Conservation (phyloP, 2,329 filamentous ascomycete species). For the Ophiostoma novo-ulmi region DNA sequence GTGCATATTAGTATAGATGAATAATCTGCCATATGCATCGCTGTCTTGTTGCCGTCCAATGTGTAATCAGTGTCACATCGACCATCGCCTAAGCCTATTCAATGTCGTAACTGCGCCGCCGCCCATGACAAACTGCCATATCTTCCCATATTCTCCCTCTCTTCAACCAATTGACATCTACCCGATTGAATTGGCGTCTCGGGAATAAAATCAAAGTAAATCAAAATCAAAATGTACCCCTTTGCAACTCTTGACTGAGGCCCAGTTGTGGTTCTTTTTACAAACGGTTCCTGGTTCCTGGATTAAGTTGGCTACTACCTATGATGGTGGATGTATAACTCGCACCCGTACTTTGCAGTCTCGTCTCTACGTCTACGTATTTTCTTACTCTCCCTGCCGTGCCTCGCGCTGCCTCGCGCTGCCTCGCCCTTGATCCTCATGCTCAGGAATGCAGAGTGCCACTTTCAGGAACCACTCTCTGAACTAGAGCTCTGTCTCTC, state of each 20-base stretch:
- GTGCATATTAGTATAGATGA: not conserved
- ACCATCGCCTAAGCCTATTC: not conserved
- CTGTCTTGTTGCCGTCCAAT: not conserved
- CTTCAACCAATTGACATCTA: not conserved
- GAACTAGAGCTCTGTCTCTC: not conserved
- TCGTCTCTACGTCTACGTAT: not conserved
- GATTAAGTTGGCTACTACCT: not conserved
- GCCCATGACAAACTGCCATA: not conserved
- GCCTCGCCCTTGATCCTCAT: slow-evolving; percentile 10
- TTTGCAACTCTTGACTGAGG: not conserved
- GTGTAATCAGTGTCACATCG: not conserved
- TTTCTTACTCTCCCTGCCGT: not conserved
- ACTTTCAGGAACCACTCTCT: slow-evolving; percentile 7
- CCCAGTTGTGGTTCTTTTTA: not conserved
- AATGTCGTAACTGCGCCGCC: not conserved
- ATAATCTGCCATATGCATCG: not conserved
- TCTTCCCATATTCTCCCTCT: not conserved
- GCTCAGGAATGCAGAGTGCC: slow-evolving; percentile 13
- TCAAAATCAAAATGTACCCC: not conserved
- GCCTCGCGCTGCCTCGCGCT: not conserved
- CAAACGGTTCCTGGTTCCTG: slow-evolving; percentile 12
- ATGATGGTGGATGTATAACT: not conserved
- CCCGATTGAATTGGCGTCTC: not conserved
- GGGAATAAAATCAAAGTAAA: not conserved
- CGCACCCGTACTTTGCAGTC: slow-evolving; percentile 3